phyloP scores from a whole-genome alignment of 805 yeast genomes.

The Ogataea neopini region DNA sequence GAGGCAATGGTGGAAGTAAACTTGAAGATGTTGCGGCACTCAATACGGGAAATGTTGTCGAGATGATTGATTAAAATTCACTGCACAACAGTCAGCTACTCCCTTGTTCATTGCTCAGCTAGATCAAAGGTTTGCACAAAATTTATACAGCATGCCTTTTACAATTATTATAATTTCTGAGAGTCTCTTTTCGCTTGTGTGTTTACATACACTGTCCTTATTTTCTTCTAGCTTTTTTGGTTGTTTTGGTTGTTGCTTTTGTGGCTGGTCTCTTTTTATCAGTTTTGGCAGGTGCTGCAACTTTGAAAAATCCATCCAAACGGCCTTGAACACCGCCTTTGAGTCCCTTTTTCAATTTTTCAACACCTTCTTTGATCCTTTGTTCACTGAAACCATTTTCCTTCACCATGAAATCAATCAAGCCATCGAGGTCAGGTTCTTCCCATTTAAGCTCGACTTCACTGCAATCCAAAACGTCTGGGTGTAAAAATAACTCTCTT shows the following conservation, averaged over 20 bases:
- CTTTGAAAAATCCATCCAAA: slow-evolving; percentile 87
- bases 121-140: neutral
- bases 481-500: slow-evolving; percentile 75
- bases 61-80: neutral
- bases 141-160: slow-evolving; percentile 1
- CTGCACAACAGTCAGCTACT: no score
- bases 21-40: slow-evolving; percentile 7
- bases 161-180: neutral
- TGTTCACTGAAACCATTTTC: slow-evolving; percentile 94
- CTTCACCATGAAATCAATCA: slow-evolving; percentile 77
- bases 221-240: slow-evolving; percentile 21
- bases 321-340: slow-evolving; percentile 89
- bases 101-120: neutral
- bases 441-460: slow-evolving; percentile 78
- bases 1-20: slow-evolving; percentile 11
- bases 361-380: slow-evolving; percentile 84
- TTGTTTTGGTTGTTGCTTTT: slow-evolving; percentile 30
- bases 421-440: slow-evolving; percentile 84
- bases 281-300: slow-evolving; percentile 45
- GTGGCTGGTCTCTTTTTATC: slow-evolving; percentile 37
- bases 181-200: neutral
- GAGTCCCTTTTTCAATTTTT: slow-evolving; percentile 77
- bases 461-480: slow-evolving; percentile 69
- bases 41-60: neutral
- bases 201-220: neutral